phyloP scores from a whole-genome alignment of 129 eudicot genomes.

The Artemisia argyi region DNA sequence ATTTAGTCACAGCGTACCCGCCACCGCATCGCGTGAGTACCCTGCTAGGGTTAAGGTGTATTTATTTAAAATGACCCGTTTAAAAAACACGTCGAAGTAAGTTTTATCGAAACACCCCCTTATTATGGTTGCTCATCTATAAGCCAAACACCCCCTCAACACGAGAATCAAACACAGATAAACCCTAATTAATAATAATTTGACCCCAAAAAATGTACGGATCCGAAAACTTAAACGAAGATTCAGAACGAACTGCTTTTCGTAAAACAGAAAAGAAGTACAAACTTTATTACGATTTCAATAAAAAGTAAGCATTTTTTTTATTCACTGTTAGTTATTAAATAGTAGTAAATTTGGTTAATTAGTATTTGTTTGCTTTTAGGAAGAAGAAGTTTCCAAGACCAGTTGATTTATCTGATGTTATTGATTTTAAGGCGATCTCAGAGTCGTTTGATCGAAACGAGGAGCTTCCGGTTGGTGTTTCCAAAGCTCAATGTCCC shows the following conservation, averaged over 20 bases:
- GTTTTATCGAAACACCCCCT: no score
- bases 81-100: no score
- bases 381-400: slow-evolving; percentile 75
- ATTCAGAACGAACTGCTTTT: slow-evolving; percentile 83
- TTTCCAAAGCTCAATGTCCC: slow-evolving; percentile 36
- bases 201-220: slow-evolving; percentile 60
- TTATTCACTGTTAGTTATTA: neutral
- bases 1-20: no score
- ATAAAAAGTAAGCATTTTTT: slow-evolving; percentile 45
- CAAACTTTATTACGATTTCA: slow-evolving; percentile 70
- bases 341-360: neutral
- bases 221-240: slow-evolving; percentile 51
- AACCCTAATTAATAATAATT: no score
- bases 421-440: slow-evolving; percentile 78
- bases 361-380: neutral
- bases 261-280: slow-evolving; percentile 83
- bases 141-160: no score
- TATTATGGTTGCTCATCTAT: no score
- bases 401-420: slow-evolving; percentile 82
- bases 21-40: no score
- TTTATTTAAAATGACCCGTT: no score
- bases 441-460: slow-evolving; percentile 42
- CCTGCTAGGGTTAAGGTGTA: no score
- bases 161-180: no score
- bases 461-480: slow-evolving; percentile 51